Evolutionary conservation across 1,139 yeast genomes (phyloP), one percentile per base, ranked within the genome.

Genomic region (Candida gigantensis): DNA sequence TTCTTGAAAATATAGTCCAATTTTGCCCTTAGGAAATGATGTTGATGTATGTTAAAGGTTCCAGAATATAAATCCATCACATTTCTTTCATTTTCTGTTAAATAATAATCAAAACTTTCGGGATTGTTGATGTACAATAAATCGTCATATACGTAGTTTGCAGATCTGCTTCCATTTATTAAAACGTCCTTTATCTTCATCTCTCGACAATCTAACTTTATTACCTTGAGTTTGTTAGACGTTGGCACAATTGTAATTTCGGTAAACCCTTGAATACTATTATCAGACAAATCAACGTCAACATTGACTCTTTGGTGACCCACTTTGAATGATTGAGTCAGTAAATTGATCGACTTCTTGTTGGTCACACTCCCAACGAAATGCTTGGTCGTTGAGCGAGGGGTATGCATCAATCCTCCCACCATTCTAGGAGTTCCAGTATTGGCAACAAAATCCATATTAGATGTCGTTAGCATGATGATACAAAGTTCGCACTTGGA

Each of bases 191-290:
- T 72, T 28, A 90, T 77, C 32, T 65, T 66, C 63, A 88, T 75
- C 42, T 87, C 90, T 40, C 96, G 78, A 45, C 95, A 87, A 57
- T 92, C 97, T 37, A 92, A 65, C 38, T 77, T 76, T 21, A 92
- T 68, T 10, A 68, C 66, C 37, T 76, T 77, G 30, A 90, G 62
- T 1, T 68, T 58, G 8, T 78, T 75, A 13, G 81, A 78, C 3
- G 81, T 66, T 0, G 97, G 97, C 15, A 86, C 66, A 10, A 90
- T 68, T 2, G 94, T 84, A 24, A 92, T 64, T 54, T 89, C 97
- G 0, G 97, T 88, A 49, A 77, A 73, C 10, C 97, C 98, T n/a
- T 60, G 60, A 8, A 82, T 60, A 15, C 59, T 52, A 41, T 74
- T 73, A 27, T 65, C 61, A 14, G 80, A 72, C 28, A 84, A 59